Evolutionary conservation across 2,329 filamentous ascomycete species (phyloP).

Genomic region (Colletotrichum camelliae): DNA sequence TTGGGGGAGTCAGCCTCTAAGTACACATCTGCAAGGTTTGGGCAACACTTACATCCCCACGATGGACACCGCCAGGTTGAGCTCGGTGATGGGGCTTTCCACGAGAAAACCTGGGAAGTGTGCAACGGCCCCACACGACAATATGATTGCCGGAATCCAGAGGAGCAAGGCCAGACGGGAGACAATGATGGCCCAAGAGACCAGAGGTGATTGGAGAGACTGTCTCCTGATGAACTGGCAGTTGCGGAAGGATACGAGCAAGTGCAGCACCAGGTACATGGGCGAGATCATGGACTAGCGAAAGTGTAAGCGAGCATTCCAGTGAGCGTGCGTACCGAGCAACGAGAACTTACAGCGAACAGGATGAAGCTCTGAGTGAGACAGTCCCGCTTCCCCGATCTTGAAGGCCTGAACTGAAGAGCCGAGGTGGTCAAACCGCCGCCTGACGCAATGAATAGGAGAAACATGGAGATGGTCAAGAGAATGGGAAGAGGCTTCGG

Average conservation of each 20-base stretch:
- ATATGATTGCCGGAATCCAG: constrained; percentile 32
- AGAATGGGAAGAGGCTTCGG: constrained; percentile 20
- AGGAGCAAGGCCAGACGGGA: constrained; percentile 29
- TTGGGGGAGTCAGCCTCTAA: background rate
- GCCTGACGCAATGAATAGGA: constrained; percentile 14
- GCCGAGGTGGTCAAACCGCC: constrained; percentile 20
- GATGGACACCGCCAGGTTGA: constrained; percentile 29
- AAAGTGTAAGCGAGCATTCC: background rate
- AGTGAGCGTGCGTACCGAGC: no score
- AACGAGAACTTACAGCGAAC: constrained; percentile 12
- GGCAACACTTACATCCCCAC: constrained; percentile 26
- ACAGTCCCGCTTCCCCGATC: constrained; percentile 11
- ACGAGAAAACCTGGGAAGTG: constrained; percentile 24
- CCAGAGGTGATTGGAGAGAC: constrained; percentile 31
- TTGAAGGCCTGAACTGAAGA: constrained; percentile 18
- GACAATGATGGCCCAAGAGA: constrained; percentile 33
- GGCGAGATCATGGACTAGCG: constrained; percentile 32
- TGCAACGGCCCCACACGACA: constrained; percentile 28
- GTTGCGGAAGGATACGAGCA: constrained; percentile 29
- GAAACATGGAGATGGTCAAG: constrained; percentile 6
- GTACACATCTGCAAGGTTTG: background rate
- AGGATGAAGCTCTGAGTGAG: constrained; percentile 23
- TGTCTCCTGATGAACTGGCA: constrained; percentile 26
- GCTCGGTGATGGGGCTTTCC: constrained; percentile 23
- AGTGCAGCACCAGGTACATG: constrained; percentile 34